Base-by-base conservation (phyloP, 1,139 yeast genomes). In the Geotrichum macrosporum region DNA sequence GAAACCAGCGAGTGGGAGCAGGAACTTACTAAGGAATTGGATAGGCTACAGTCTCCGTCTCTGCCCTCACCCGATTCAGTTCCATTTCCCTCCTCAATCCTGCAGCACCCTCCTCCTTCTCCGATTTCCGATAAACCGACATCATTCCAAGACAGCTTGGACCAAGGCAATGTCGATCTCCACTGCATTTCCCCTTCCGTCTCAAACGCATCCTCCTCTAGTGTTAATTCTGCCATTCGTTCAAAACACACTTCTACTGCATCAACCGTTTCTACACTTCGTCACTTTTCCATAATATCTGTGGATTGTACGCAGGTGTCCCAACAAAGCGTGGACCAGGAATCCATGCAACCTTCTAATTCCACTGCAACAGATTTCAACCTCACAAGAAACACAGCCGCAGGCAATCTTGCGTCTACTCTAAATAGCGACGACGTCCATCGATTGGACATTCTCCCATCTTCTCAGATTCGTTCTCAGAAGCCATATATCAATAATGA, bases 181-280 rank as follows among this genome's bases (percentile, higher is more conserved):
- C 19, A 19, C 18, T 42, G 35, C 18, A 19, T 43, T 12, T 31
- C 42, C 4, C 26, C 43, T 16, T 44, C 47, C 5, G 29, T 24
- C 3, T 31, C 37, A 5, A 31, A 19, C 18, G 21, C 42, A 50
- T 24, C 48, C 47, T 27, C 43, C 10, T 24, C 36, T n/a, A 15
- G 18, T 9, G 20, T 29, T 10, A 6, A 10, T 19, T 18, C 41
- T n/a, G 5, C 15, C 22, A 35, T 39, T 13, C 48, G 46, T 15
- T 47, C 55, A 19, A 57, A 55, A 24, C 60, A 57, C 30, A 36
- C 55, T 3, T 58, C 61, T 9, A 49, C 53, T 36, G 52, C 54
- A 5, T 58, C 60, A 3, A 57, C 59, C 8, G 40, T 53, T 3
- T 53, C 62, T 4, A 57, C 63, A 1, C 50, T 58, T n/a, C 54